A percentile compares a stretch with the other conserved stretches of the same genome.
phyloP scores from a whole-genome alignment of 2,329 filamentous ascomycete species.

The Alternaria sp. region DNA sequence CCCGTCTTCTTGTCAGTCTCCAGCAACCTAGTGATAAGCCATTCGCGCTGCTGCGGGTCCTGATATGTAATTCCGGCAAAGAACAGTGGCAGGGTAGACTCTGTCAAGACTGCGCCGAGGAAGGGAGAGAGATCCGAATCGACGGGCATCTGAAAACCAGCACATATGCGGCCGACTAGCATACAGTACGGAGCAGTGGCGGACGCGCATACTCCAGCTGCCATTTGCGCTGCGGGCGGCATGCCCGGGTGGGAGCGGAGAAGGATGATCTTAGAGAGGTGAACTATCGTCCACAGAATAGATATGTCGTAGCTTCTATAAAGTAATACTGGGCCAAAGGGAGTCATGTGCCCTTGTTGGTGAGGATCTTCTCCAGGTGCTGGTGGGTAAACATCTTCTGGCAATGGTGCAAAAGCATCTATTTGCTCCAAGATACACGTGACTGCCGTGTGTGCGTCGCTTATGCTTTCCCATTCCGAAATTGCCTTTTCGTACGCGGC shows the following conservation, averaged over 20 bases:
- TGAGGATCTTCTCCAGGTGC: constrained; percentile 47
- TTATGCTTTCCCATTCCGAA: constrained; percentile 80
- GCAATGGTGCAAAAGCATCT: constrained; percentile 77
- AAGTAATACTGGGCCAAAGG: constrained; percentile 82
- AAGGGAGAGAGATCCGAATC: constrained; percentile 70
- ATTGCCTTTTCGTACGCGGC: constrained; percentile 73
- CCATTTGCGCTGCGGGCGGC: constrained; percentile 89
- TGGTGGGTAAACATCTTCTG: constrained; percentile 70
- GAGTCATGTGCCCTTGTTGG: constrained; percentile 59
- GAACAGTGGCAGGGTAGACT: constrained; percentile 83
- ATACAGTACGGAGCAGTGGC: constrained; percentile 76
- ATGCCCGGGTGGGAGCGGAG: constrained; percentile 84
- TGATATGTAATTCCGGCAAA: constrained; percentile 84
- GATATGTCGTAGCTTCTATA: constrained; percentile 90
- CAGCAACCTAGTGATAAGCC: constrained; percentile 76
- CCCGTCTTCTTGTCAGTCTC: constrained; percentile 83
- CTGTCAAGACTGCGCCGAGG: constrained; percentile 81
- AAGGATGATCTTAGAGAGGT: constrained; percentile 84
- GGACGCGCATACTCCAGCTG: constrained; percentile 77
- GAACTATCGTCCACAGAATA: constrained; percentile 85
- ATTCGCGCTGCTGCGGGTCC: constrained; percentile 74
- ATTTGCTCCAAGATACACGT: constrained; percentile 67
- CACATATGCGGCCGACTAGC: constrained; percentile 80
- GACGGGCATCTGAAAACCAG: constrained; percentile 65
- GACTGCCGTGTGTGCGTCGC: constrained; percentile 73